Evolutionary conservation across 768 basidiomycete species (phyloP).

Genomic region (Leucosporidium scottii): DNA sequence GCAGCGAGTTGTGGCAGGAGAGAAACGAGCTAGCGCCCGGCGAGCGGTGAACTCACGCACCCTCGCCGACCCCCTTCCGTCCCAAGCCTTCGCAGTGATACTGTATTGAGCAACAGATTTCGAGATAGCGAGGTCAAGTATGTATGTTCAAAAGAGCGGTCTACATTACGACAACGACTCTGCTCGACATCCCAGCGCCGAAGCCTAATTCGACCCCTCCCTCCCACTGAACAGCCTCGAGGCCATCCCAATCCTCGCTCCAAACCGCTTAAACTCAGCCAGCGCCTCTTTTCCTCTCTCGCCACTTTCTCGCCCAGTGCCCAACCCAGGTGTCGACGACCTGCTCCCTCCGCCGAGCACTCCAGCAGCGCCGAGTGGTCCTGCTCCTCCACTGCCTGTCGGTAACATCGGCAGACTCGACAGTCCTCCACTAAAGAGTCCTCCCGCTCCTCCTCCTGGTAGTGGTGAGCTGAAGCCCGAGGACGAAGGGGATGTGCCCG

Average conservation of each 20-base stretch:
- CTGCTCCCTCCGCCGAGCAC: neutral
- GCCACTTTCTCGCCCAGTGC: neutral
- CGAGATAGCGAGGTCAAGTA: no score
- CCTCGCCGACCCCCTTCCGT: no score
- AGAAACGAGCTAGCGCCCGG: no score
- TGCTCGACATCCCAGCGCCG: no score
- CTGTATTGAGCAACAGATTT: no score
- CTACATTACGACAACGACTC: no score
- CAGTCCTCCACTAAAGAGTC: slow-evolving; percentile 10
- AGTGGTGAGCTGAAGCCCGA: slow-evolving; percentile 37
- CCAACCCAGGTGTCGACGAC: neutral
- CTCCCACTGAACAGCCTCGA: slow-evolving; percentile 4
- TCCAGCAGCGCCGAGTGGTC: neutral
- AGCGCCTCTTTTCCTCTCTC: slow-evolving; percentile 11
- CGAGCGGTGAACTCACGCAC: no score
- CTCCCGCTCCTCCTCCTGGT: neutral
- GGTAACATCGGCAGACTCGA: slow-evolving; percentile 8
- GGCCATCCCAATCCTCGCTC: slow-evolving; percentile 9
- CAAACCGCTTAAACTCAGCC: slow-evolving; percentile 4
- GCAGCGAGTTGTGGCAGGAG: no score
- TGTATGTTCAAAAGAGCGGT: no score
- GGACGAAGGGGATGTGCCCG: slow-evolving; percentile 23
- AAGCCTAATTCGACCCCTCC: no score
- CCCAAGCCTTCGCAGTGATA: no score
- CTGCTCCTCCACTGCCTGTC: neutral